These are phyloP conservation scores for Kluyveromyces siamensis DNA, from an alignment of 805 yeast genomes.

Conservation along the genomic window DNA sequence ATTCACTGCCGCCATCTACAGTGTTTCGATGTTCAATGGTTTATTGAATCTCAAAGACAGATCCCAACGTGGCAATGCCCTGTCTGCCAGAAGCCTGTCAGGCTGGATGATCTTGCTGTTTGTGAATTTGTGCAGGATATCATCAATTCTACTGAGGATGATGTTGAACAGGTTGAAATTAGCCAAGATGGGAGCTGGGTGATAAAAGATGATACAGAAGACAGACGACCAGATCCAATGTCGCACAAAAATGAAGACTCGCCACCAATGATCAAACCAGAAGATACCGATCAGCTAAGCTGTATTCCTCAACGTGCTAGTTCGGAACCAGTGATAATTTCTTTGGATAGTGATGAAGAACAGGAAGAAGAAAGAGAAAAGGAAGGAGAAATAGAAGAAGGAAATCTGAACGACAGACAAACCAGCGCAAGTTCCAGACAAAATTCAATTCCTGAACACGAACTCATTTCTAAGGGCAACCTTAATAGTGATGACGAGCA, in stretches of 20 bases:
- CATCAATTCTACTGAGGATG: conserved; percentile 40
- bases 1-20: conserved; percentile 68
- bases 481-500: neutral
- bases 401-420: neutral
- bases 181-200: conserved; percentile 70
- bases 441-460: neutral
- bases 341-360: conserved; percentile 43
- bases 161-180: conserved; percentile 58
- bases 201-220: conserved; percentile 26
- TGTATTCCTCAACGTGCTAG: conserved; percentile 3
- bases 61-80: conserved; percentile 88
- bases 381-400: conserved; percentile 8
- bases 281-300: conserved; percentile 16
- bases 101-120: conserved; percentile 51
- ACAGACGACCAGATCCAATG: conserved; percentile 6
- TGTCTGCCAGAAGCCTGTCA: conserved; percentile 50
- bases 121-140: conserved; percentile 69
- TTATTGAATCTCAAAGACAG: conserved; percentile 64
- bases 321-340: conserved; percentile 35
- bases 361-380: conserved; percentile 24
- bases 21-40: conserved; percentile 79
- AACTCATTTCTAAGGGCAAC: neutral
- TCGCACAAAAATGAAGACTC: conserved; percentile 5
- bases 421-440: neutral
- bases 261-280: conserved; percentile 11